These are phyloP conservation scores for Mimosa bimucronata DNA, from an alignment of 306 rosid genomes.

Conservation along the genomic window DNA sequence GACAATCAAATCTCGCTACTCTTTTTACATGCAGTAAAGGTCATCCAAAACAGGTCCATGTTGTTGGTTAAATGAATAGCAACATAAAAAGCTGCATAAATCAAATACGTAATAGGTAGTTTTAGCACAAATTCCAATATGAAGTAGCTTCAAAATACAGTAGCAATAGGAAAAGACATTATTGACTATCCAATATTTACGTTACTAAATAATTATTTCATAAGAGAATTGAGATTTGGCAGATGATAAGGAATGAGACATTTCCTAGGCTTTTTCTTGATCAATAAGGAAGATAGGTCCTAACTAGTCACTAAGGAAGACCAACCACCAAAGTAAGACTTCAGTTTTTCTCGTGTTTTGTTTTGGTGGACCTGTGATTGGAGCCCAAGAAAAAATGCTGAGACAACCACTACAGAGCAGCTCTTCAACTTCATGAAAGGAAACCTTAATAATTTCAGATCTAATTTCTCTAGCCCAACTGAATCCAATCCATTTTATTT, in stretches of 20 bases:
- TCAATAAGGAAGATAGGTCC: background rate
- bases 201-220: background rate
- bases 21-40: slow-evolving; percentile 11
- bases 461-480: background rate
- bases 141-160: background rate
- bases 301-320: background rate
- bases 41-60: slow-evolving; percentile 7
- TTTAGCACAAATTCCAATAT: background rate
- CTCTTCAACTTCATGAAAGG: background rate
- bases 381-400: background rate
- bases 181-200: background rate
- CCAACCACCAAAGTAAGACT: background rate
- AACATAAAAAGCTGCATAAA: background rate
- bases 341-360: background rate
- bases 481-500: background rate
- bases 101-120: slow-evolving; percentile 9
- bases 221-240: background rate
- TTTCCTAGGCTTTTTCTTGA: background rate
- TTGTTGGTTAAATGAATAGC: slow-evolving; percentile 4
- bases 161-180: background rate
- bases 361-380: background rate
- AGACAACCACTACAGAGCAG: background rate
- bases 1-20: slow-evolving; percentile 4
- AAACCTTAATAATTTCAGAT: background rate
- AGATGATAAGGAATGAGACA: background rate